phyloP scores from a whole-genome alignment of 1,139 yeast species.

The Saccharomycopsis crataegensis region DNA sequence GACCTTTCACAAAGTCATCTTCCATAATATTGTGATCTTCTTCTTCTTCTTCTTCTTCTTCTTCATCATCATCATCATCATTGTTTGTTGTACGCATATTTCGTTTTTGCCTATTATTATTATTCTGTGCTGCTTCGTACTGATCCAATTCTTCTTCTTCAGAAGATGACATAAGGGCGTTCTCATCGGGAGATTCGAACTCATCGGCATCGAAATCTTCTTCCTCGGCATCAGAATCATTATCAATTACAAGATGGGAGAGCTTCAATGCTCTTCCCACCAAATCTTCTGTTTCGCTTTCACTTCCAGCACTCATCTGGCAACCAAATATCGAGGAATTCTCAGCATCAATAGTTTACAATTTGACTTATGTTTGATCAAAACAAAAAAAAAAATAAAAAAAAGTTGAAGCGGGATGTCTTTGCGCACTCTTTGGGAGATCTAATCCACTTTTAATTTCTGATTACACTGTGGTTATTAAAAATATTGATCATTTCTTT shows the following conservation, averaged over 20 bases:
- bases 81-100: not conserved
- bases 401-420: no score
- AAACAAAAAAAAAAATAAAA: no score
- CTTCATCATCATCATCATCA: conserved; percentile 5
- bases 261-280: conserved; percentile 1
- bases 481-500: no score
- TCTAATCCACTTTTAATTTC: no score
- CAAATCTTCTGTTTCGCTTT: conserved; percentile 1
- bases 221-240: conserved; percentile 23
- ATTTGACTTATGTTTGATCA: no score
- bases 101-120: not conserved
- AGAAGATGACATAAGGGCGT: conserved; percentile 6
- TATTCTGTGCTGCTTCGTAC: conserved; percentile 35
- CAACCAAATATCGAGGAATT: not conserved
- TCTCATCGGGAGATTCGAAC: not conserved
- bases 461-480: no score
- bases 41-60: conserved; percentile 33
- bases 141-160: conserved; percentile 11
- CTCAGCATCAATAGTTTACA: not conserved
- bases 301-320: not conserved
- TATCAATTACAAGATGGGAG: conserved; percentile 12
- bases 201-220: conserved; percentile 17
- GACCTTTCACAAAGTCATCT: conserved; percentile 1
- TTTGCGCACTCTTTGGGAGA: no score
- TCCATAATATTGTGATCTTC: conserved; percentile 22